Percentiles rank a stretch among this genome's conserved stretches.
phyloP scores from a whole-genome alignment of 2,329 filamentous ascomycete species.

The Stagonosporopsis cucurbitacearum region DNA sequence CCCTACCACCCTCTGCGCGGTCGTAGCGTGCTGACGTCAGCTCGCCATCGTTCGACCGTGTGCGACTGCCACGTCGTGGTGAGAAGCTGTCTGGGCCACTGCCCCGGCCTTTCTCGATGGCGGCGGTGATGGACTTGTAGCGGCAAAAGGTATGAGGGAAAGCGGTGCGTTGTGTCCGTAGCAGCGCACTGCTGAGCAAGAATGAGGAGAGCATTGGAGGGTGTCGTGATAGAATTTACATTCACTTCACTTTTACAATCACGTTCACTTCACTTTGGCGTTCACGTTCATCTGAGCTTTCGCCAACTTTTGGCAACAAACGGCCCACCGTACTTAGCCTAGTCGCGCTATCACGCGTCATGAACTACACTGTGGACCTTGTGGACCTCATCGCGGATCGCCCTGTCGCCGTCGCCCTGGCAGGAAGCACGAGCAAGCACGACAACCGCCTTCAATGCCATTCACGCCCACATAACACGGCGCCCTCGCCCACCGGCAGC shows the following conservation, averaged over 20 bases:
- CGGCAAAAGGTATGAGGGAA: conserved; percentile 30
- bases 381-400: neutral
- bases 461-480: neutral
- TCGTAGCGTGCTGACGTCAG: conserved; percentile 5
- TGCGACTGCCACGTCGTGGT: conserved; percentile 18
- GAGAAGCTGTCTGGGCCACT: conserved; percentile 20
- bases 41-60: conserved; percentile 5
- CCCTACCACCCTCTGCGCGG: conserved; percentile 1
- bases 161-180: conserved; percentile 20
- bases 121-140: conserved; percentile 42
- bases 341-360: conserved; percentile 2
- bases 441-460: too few relatives aligned
- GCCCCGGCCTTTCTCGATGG: conserved; percentile 41
- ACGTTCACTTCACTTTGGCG: too few relatives aligned
- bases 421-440: neutral
- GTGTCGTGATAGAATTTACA: neutral
- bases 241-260: conserved; percentile 5
- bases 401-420: neutral
- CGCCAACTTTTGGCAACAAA: conserved; percentile 12
- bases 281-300: conserved; percentile 9
- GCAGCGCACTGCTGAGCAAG: conserved; percentile 23
- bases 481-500: neutral
- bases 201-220: conserved; percentile 32
- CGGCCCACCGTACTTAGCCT: conserved; percentile 10
- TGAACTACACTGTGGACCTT: neutral